Conservation (phyloP, 106 monocot species). For the Acanthochlamys bracteata region DNA sequence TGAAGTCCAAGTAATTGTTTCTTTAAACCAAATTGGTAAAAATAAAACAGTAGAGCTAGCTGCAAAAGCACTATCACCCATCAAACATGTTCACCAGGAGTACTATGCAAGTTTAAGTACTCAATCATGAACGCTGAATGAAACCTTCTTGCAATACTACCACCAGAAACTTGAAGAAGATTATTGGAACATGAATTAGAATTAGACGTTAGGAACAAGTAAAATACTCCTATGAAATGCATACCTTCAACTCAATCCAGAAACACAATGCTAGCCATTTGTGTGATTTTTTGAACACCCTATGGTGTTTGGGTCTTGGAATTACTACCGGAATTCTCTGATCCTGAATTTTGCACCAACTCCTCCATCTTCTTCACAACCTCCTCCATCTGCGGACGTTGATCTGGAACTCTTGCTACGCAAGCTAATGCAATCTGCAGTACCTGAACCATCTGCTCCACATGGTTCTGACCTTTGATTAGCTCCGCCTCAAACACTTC, state of each 20-base stretch:
- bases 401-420: conserved; percentile 46
- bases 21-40: no score
- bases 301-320: conserved; percentile 2
- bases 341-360: conserved; percentile 15
- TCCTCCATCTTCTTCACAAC: conserved; percentile 70
- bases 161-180: no score
- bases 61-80: no score
- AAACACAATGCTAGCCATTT: neutral
- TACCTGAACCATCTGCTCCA: conserved; percentile 83
- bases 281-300: neutral
- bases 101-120: no score
- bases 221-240: no score
- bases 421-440: conserved; percentile 90
- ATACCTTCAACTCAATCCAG: neutral
- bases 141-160: no score
- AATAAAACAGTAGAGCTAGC: no score
- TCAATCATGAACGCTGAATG: no score
- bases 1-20: no score
- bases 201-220: no score
- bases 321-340: conserved; percentile 4
- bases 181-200: no score
- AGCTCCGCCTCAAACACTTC: conserved; percentile 88
- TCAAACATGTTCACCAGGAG: no score
- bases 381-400: conserved; percentile 61
- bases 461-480: conserved; percentile 48